Base-by-base conservation (phyloP, 768 basidiomycete genomes). In the Leccinum subgranulosum region DNA sequence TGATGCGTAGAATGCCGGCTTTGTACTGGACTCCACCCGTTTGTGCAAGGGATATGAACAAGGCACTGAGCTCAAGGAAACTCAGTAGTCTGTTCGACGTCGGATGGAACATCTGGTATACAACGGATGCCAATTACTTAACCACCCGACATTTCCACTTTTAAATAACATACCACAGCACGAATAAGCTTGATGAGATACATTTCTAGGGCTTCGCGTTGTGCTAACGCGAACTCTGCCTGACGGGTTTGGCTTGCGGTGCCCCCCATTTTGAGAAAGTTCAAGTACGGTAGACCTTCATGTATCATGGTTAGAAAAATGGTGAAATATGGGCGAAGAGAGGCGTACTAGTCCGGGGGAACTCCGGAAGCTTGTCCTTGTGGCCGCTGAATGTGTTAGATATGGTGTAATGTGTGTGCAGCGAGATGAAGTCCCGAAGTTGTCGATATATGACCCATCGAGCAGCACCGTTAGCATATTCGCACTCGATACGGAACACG, bases 361-460 rank as follows among this genome's bases (percentile, higher is more conserved):
- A 99, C 59, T 97, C 91, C 1, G 97, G 96, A 58, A 98, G 81
- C 19, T 87, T 83, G 43, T 86, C 84, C 49, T 87, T 81, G 56
- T 86, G 84, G 29, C 81, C 83, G 54, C 86, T 84, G 57, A 91
- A 87, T 5, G 86, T 85, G 63, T 94, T 95, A 9, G 92, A 88
- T 19, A 97, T 76, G 1, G 87, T 78, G 69, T 96, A 97, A 69
- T 98, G 94, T 0, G 88, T 81, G 70, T 98, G 95, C 23, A 99
- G 74, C 25, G 88, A 88, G 48, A 96, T 54, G 67, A 99, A 97
- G 70, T 98, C 96, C 60, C 92, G 86, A 54, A 97, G 79, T 73
- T 95, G 88, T 53, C 96, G 87, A 73, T 94, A 94, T n/a, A 93
- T 81, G 28, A 97, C 95, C 96, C 97, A 99, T 71, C 94, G 79